Evolutionary conservation across 768 basidiomycete genomes (phyloP).

Genomic region (Psilocybe sp.): DNA sequence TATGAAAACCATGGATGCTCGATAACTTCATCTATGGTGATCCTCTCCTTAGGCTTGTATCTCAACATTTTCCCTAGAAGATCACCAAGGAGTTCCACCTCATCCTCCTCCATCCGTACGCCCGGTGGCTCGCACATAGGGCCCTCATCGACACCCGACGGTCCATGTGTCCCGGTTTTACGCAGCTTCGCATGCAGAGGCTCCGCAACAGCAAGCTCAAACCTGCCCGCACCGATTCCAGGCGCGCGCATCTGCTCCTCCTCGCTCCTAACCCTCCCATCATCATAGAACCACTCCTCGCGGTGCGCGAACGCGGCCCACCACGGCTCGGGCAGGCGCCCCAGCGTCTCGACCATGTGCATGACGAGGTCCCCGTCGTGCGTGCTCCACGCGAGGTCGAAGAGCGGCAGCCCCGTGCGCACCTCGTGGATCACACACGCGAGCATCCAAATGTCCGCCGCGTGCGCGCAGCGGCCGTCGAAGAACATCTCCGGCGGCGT

Average conservation of each 20-base stretch:
- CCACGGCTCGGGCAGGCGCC: slow-evolving; percentile 40
- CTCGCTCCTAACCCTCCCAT: no score
- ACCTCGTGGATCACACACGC: slow-evolving; percentile 42
- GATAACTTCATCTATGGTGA: background rate
- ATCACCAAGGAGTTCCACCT: background rate
- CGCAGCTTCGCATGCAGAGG: no score
- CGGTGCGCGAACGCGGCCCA: slow-evolving; percentile 19
- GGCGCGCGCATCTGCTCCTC: no score
- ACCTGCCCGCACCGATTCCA: no score
- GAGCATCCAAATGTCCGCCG: slow-evolving; percentile 38
- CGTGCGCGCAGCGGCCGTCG: slow-evolving; percentile 21
- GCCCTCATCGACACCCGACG: no score
- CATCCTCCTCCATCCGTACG: background rate
- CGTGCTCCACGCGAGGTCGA: slow-evolving; percentile 29
- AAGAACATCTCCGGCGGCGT: slow-evolving; percentile 33
- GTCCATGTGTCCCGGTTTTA: no score
- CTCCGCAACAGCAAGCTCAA: no score
- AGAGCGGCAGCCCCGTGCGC: slow-evolving; percentile 32
- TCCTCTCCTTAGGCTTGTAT: background rate
- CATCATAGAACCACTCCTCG: no score
- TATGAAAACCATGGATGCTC: background rate
- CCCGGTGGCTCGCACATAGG: background rate
- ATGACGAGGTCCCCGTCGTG: slow-evolving; percentile 21
- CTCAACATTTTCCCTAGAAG: background rate
- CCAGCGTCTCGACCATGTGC: slow-evolving; percentile 34